Base-by-base conservation (phyloP, 2,329 filamentous ascomycete species). In the Albifimbria verrucaria region DNA sequence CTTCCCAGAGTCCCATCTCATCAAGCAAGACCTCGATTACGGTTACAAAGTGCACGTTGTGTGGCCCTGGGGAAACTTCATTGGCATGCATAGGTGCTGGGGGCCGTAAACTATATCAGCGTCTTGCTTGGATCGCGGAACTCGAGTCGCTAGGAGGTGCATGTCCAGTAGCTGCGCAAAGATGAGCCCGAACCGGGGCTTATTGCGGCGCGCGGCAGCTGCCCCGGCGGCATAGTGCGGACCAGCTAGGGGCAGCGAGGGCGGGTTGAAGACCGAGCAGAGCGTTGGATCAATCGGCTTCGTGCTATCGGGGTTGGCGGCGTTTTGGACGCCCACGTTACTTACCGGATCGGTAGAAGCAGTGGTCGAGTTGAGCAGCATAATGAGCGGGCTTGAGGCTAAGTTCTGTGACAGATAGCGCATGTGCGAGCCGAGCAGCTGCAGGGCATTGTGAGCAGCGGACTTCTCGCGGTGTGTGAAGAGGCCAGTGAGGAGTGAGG, bases 111-210 rank as follows among this genome's bases (percentile, higher is more conserved):
- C 18, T 10, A 55, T 55, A 57, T 76, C 75, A 2, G 71, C 75
- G 48, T 79, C 78, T 2, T 49, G 63, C 17, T 62, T 64, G 4
- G 62, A 64, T 42, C 70, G 68, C 22, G 79, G 76, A 1, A 81
- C 55, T 3, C 62, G 62, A 4, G 75, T 77, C 54, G 77, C 75
- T 3, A 86, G 68, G 5, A 86, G 57, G 55, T 85, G 81, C 18
- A 85, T 49, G 45, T 83, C 76, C 0, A 82, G 68, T 42, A 85
- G 70, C 64, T 81, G 77, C 6, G 75, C 60, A 56, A 86, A 86
- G 4, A 80, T 73, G 15, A 75, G 68, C 5, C 82, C 82, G 51
- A 82, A 83, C 17, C 72, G 72, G 6, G 80, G 79, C 54, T 77
- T 81, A 55, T 70, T 76, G 50, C 67, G 62, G 9, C 66, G 61